Evolutionary conservation across 768 basidiomycete genomes (phyloP).

Genomic region (Royoungia palumana): DNA sequence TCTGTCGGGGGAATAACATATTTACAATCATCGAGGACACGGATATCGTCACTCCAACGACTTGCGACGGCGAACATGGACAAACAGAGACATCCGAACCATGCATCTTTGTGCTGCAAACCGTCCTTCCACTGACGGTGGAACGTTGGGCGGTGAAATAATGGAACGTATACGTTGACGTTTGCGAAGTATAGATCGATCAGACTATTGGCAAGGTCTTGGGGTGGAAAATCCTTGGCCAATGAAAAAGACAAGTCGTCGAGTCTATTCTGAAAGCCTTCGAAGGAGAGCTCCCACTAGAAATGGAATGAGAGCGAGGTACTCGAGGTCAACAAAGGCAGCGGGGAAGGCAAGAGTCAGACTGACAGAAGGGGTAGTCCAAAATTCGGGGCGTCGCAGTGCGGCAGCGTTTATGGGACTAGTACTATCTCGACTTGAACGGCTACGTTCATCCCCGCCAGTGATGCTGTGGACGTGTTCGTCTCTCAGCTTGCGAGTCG

Average conservation of each 20-base stretch:
- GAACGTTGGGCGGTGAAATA: conserved; percentile 73
- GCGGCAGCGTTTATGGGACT: conserved; percentile 22
- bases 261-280: conserved; percentile 37
- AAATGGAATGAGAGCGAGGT: neutral
- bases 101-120: conserved; percentile 51
- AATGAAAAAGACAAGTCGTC: conserved; percentile 33
- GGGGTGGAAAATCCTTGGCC: conserved; percentile 55
- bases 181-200: conserved; percentile 68
- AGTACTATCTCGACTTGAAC: conserved; percentile 16
- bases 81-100: conserved; percentile 61
- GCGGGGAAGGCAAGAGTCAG: neutral
- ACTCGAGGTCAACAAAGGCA: neutral
- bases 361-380: conserved; percentile 56
- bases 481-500: conserved; percentile 50
- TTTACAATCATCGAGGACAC: conserved; percentile 44
- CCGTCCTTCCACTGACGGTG: conserved; percentile 53
- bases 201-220: conserved; percentile 54
- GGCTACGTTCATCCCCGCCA: conserved; percentile 14
- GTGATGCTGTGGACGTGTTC: conserved; percentile 43
- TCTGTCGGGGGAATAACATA: conserved; percentile 21
- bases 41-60: conserved; percentile 59
- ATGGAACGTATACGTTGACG: conserved; percentile 55
- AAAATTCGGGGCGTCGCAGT: conserved; percentile 47
- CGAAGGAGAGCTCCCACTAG: conserved; percentile 61
- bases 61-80: conserved; percentile 67